Evolutionary conservation across 139 green algal genomes (phyloP), one percentile per base, ranked within the genome.

Genomic region (Chlorella sp.): DNA sequence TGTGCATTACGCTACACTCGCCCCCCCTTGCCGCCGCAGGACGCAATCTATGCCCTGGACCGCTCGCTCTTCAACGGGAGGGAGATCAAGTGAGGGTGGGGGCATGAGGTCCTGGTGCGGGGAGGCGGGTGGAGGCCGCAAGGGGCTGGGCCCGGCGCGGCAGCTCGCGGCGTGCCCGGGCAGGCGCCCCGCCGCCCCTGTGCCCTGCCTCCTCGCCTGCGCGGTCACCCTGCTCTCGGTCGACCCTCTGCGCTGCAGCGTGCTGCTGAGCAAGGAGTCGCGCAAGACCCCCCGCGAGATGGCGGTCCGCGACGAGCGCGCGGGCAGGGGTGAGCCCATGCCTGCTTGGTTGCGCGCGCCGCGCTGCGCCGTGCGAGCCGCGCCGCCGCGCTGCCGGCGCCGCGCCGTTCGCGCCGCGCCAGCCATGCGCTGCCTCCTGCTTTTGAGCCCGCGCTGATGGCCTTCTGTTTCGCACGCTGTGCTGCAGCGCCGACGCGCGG

Each of bases 281-380:
- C 85, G 91, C 58, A 95, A 95, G 83, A 93, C 91, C 3, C 91
- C 91, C 0, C 67, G 83, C 8, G 91, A 95, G 41, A 95, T 95
- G 91, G 33, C 69, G 40, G 33, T 50, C 25, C 55, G 71, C 25
- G 81, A 86, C 64, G 67, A n/a, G n/a, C n/a, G n/a, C n/a, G n/a
- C n/a, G n/a, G n/a, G n/a, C n/a, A n/a, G n/a, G n/a, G n/a, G n/a
- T n/a, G n/a, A n/a, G n/a, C n/a, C n/a, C n/a, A n/a, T n/a, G n/a
- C n/a, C n/a, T n/a, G n/a, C n/a, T n/a, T n/a, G n/a, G n/a, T n/a
- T n/a, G n/a, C n/a, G n/a, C n/a, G n/a, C n/a, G n/a, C n/a, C n/a
- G n/a, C n/a, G n/a, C n/a, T n/a, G n/a, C n/a, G n/a, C n/a, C n/a
- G n/a, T n/a, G n/a, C n/a, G n/a, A n/a, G n/a, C n/a, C n/a, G n/a